phyloP scores from a whole-genome alignment of 1,139 yeast species.

The Diutina neorugosa region DNA sequence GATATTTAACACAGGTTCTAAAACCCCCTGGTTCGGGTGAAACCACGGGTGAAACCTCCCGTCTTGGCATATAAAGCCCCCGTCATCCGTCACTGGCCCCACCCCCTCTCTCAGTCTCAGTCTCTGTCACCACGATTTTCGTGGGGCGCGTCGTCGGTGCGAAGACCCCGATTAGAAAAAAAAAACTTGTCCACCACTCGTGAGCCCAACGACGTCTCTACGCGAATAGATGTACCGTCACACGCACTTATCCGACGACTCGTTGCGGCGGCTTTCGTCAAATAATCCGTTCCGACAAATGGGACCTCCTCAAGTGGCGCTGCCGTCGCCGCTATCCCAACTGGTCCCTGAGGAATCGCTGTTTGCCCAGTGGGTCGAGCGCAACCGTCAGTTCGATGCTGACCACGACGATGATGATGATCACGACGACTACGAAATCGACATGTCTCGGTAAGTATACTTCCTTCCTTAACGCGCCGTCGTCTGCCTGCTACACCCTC shows the following conservation, averaged over 20 bases:
- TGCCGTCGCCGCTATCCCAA: neutral
- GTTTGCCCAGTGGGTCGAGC: conserved; percentile 2
- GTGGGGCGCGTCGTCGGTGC: neutral
- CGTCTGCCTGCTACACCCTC: too few relatives aligned
- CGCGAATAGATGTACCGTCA: neutral
- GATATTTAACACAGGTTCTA: too few relatives aligned
- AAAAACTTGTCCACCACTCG: neutral
- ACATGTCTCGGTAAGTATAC: conserved; percentile 9
- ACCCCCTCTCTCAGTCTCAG: neutral
- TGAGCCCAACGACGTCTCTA: too few relatives aligned
- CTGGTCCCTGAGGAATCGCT: conserved; percentile 2
- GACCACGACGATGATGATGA: neutral
- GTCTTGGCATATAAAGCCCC: too few relatives aligned
- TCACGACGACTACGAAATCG: neutral
- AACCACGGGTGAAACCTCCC: too few relatives aligned
- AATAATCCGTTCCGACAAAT: conserved; percentile 46
- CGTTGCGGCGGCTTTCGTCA: conserved; percentile 28
- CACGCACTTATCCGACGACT: neutral
- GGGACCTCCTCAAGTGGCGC: conserved; percentile 7
- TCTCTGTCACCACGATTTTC: neutral
- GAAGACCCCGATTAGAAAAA: neutral
- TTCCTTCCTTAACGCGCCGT: too few relatives aligned
- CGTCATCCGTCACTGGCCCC: neutral
- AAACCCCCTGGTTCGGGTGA: too few relatives aligned
- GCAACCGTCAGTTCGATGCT: neutral